Conservation (phyloP, 202 grass and related monocot genomes). For the Brachypodium distachyon region DNA sequence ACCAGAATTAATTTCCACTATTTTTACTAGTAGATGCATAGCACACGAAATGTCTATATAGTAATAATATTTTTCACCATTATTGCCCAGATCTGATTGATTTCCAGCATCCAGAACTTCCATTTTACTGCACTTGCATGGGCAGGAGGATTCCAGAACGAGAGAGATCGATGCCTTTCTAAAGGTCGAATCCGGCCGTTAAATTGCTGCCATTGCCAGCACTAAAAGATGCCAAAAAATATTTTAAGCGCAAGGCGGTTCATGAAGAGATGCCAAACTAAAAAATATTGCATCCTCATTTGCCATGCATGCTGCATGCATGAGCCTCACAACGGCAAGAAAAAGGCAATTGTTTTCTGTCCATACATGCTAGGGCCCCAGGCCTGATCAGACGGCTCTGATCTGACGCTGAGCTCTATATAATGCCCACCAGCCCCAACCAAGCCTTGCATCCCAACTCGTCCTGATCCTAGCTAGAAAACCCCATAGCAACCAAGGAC, state of each 20-base stretch:
- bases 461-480: neutral
- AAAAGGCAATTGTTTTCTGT: slow-evolving; percentile 6
- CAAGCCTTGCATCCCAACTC: neutral
- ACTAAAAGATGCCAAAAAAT: slow-evolving; percentile 27
- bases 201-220: slow-evolving; percentile 17
- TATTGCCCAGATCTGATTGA: neutral
- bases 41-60: neutral
- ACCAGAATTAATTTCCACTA: neutral
- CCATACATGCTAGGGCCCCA: neutral
- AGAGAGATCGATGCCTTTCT: neutral
- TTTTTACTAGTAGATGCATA: neutral
- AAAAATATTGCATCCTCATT: slow-evolving; percentile 8
- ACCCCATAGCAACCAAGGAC: neutral
- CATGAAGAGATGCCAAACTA: slow-evolving; percentile 24
- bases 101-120: neutral
- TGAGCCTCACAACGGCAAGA: neutral
- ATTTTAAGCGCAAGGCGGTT: slow-evolving; percentile 30
- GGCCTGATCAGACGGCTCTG: slow-evolving; percentile 17
- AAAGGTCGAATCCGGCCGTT: slow-evolving; percentile 46
- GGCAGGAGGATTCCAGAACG: slow-evolving; percentile 2
- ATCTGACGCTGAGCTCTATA: slow-evolving; percentile 29
- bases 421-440: slow-evolving; percentile 17
- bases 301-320: slow-evolving; percentile 24
- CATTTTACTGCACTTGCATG: neutral
- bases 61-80: neutral